A percentile compares a stretch with the other conserved stretches of the same genome.
phyloP scores from a whole-genome alignment of 2,329 filamentous ascomycete species.

The Botrytis pseudocinerea region DNA sequence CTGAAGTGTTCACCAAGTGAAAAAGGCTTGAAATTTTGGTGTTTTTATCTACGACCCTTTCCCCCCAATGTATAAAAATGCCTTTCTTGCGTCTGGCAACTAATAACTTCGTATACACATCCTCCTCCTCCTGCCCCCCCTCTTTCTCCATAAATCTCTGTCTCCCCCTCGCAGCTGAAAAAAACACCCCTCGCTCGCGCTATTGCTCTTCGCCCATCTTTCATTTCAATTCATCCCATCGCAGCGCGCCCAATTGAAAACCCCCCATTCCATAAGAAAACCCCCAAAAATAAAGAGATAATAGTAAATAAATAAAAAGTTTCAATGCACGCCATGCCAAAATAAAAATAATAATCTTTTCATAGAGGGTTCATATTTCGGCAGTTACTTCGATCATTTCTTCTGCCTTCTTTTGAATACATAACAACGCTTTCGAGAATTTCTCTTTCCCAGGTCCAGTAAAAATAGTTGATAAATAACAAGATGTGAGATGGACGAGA shows the following conservation, averaged over 20 bases:
- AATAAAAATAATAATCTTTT: background rate
- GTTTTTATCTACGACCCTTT: conserved; percentile 28
- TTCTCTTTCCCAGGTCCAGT: no score
- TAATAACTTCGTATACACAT: conserved; percentile 25
- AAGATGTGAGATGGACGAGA: no score
- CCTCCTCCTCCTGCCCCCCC: conserved; percentile 16
- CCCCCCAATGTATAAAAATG: conserved; percentile 25
- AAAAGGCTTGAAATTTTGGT: background rate
- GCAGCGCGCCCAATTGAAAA: background rate
- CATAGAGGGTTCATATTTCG: conserved; percentile 12
- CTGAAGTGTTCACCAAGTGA: background rate
- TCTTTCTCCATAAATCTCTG: background rate
- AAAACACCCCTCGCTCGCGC: background rate
- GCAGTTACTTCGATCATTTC: conserved; percentile 20
- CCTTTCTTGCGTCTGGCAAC: background rate
- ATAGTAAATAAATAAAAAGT: background rate
- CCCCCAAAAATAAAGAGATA: background rate
- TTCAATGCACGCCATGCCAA: background rate
- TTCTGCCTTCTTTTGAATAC: conserved; percentile 25
- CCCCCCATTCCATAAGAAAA: background rate
- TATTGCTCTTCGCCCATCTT: background rate
- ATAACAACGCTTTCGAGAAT: background rate
- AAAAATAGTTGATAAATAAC: no score
- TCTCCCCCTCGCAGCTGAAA: background rate
- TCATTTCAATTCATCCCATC: background rate